Base-by-base conservation (phyloP, 768 basidiomycete genomes). In the Candolleomyces efflorescens region DNA sequence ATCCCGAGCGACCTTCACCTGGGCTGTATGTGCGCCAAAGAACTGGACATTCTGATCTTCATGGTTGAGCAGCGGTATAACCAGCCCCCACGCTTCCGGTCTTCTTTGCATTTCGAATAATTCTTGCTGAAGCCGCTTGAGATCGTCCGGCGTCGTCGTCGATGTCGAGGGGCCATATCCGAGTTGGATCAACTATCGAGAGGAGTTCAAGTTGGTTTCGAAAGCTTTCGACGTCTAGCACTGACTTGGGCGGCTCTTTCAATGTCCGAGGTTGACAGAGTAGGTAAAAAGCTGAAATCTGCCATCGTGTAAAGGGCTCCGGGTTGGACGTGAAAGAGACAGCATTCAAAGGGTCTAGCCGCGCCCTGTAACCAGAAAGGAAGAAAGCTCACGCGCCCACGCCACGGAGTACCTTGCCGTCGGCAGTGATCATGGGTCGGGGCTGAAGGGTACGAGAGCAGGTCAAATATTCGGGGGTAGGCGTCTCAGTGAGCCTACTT, bases 1-100 rank as follows among this genome's bases (percentile, higher is more conserved):
- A 69, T 96, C 94, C 61, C 94, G 77, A 13, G 89, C 85, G 61
- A 96, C 92, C 81, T 98, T 98, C 60, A 95, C 90, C 67, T 95
- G 92, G 2, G 89, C 84, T 0, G 92, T 97, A 64, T 97, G 94
- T 4, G 94, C 94, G 2, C 94, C 93, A 66, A 93, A 96, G 79
- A 96, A 98, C 68, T 94, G 90, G 10, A 96, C 91, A 65, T 92
- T 92, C 53, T 80, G 79, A 69, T 95, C 89, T 26, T 77, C 72
- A 65, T 88, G 78, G 13, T 85, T 78, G 23, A 94, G 72, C 61
- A 94, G 80, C 0, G 92, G 91, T 37, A 90, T 78, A 18, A 93
- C 84, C 48, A 94, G 74, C 9, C 90, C 91, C 92, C 91, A 94
- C 3, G 90, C 90, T 64, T 90, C 89, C 15, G 81, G 84, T 53